Percentiles rank a stretch among this genome's conserved stretches.
phyloP scores from a whole-genome alignment of 2,329 filamentous ascomycete genomes.

The Biscogniauxia marginata region DNA sequence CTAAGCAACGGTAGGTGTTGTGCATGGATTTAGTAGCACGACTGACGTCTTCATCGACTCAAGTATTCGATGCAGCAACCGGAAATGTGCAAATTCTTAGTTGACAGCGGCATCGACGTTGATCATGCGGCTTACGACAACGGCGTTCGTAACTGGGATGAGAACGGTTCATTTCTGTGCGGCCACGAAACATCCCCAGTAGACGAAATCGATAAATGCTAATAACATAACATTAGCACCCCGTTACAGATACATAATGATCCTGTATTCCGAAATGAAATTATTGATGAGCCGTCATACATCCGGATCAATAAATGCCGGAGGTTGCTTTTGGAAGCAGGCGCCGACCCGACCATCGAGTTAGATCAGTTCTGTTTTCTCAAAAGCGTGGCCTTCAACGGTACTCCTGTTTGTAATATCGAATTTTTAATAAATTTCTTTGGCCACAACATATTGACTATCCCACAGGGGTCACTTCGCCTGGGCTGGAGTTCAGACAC shows the following conservation, averaged over 20 bases:
- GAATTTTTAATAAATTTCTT: background rate
- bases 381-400: background rate
- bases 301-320: background rate
- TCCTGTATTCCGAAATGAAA: background rate
- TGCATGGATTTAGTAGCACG: background rate
- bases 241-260: background rate
- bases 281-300: background rate
- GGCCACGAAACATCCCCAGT: background rate
- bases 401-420: background rate
- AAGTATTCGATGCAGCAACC: background rate
- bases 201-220: background rate
- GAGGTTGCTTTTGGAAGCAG: background rate
- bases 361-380: background rate
- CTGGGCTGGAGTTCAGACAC: background rate
- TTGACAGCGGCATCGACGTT: background rate
- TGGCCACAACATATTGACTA: background rate
- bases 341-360: background rate
- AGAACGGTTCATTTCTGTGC: background rate
- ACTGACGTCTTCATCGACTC: background rate
- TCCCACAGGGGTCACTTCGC: background rate
- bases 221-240: background rate
- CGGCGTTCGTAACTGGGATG: background rate
- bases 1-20: background rate
- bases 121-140: background rate
- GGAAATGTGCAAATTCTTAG: slow-evolving; percentile 2